Percentiles rank a stretch among this genome's conserved stretches.
phyloP scores from a whole-genome alignment of 768 basidiomycete species.

The Nidula microcarpa region DNA sequence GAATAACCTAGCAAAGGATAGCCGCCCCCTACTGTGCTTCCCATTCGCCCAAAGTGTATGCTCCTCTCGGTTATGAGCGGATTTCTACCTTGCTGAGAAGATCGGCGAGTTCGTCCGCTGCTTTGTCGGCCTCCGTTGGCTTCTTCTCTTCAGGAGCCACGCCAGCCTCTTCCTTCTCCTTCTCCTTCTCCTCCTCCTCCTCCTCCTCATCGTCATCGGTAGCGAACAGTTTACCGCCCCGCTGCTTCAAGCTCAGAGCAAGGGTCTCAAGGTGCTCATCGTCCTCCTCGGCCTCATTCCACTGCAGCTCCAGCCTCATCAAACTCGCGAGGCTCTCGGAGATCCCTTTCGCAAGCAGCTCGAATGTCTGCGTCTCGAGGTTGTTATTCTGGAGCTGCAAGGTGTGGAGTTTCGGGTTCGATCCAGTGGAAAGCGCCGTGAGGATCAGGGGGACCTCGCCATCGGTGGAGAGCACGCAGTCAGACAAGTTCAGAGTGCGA shows the following conservation, averaged over 20 bases:
- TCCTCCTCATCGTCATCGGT: slow-evolving; percentile 84
- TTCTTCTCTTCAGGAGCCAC: slow-evolving; percentile 10
- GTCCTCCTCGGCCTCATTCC: slow-evolving; percentile 84
- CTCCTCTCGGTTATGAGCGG: slow-evolving; percentile 11
- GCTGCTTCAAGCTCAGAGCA: slow-evolving; percentile 49
- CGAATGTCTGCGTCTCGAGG: slow-evolving; percentile 66
- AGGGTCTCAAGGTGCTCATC: slow-evolving; percentile 60
- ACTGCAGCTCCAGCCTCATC: slow-evolving; percentile 78
- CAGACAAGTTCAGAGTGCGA: slow-evolving; percentile 82
- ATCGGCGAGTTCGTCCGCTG: slow-evolving; percentile 60
- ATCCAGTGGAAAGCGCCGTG: slow-evolving; percentile 59
- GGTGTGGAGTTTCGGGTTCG: slow-evolving; percentile 68
- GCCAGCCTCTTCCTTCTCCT: slow-evolving; percentile 27
- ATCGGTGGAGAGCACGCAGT: slow-evolving; percentile 83
- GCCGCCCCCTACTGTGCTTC: too few relatives aligned
- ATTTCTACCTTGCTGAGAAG: slow-evolving; percentile 64
- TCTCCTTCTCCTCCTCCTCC: slow-evolving; percentile 51
- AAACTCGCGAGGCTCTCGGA: slow-evolving; percentile 54
- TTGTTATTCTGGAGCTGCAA: slow-evolving; percentile 93
- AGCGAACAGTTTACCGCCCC: slow-evolving; percentile 64
- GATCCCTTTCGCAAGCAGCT: slow-evolving; percentile 65
- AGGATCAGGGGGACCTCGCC: slow-evolving; percentile 73
- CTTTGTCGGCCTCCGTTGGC: slow-evolving; percentile 17
- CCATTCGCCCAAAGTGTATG: too few relatives aligned
- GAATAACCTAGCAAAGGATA: too few relatives aligned